Evolutionary conservation across 73 alveolate species (phyloP).

Genomic region (Tetrahymena malaccensis): DNA sequence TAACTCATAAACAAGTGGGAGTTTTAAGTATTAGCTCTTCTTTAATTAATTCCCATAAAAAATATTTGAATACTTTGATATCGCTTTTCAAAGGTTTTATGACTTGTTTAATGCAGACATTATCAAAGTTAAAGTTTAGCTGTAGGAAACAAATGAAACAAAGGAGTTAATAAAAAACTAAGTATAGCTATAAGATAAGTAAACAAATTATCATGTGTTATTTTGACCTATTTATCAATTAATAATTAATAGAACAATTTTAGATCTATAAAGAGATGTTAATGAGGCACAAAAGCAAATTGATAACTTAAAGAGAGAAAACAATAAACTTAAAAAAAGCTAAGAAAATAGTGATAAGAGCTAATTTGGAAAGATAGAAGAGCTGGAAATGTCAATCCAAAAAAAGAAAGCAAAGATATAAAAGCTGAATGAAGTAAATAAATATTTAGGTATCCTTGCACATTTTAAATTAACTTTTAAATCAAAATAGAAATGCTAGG

Average conservation of each 20-base stretch:
- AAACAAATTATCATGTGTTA: not conserved
- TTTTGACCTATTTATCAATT: not conserved
- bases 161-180: not conserved
- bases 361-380: not conserved
- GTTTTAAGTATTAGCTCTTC: not conserved
- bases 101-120: not conserved
- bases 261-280: not conserved
- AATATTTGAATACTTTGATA: not conserved
- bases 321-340: not conserved
- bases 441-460: not conserved
- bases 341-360: not conserved
- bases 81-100: not conserved
- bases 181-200: not conserved
- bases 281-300: not conserved
- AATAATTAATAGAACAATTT: not conserved
- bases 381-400: not conserved
- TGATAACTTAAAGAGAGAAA: not conserved
- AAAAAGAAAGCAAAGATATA: not conserved
- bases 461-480: not conserved
- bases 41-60: not conserved
- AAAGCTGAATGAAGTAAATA: not conserved
- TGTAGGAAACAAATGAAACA: not conserved
- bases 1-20: not conserved
- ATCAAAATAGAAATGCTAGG: not conserved
- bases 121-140: not conserved